Conservation (phyloP, 1,284 basidiomycete species). For the Fistulina hepatica region DNA sequence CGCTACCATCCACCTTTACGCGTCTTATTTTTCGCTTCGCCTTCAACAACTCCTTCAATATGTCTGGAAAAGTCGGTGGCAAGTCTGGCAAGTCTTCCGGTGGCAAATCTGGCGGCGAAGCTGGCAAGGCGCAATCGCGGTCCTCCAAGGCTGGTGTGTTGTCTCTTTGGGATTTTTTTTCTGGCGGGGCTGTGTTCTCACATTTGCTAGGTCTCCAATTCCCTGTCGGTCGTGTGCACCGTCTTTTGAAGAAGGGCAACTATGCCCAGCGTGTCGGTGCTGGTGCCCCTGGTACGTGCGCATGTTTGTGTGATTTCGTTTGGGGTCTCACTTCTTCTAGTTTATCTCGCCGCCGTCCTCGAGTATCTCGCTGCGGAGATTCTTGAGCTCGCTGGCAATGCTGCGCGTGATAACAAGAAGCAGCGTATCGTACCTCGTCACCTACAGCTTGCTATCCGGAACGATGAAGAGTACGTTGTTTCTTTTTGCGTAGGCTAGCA, state of each 20-base stretch:
- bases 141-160: conserved; percentile 77
- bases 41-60: conserved; percentile 17
- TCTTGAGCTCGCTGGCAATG: conserved; percentile 81
- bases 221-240: conserved; percentile 80
- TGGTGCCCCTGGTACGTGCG: conserved; percentile 59
- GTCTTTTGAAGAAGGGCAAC: conserved; percentile 83
- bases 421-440: conserved; percentile 84
- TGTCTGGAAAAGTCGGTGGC: conserved; percentile 50
- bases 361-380: conserved; percentile 84
- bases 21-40: conserved; percentile 12
- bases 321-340: conserved; percentile 24
- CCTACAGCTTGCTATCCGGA: conserved; percentile 80
- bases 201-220: conserved; percentile 2
- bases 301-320: not conserved
- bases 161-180: conserved; percentile 41
- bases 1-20: conserved; percentile 9
- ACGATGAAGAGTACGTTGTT: conserved; percentile 65
- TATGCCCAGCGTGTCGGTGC: conserved; percentile 75
- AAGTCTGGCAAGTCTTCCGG: conserved; percentile 44
- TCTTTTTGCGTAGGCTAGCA: not conserved
- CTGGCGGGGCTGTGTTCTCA: not conserved
- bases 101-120: conserved; percentile 42
- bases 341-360: conserved; percentile 78
- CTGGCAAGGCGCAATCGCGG: conserved; percentile 57
- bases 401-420: conserved; percentile 73